phyloP scores from a whole-genome alignment of 176 grass and related monocot genomes.

The Phyllostachys edulis region DNA sequence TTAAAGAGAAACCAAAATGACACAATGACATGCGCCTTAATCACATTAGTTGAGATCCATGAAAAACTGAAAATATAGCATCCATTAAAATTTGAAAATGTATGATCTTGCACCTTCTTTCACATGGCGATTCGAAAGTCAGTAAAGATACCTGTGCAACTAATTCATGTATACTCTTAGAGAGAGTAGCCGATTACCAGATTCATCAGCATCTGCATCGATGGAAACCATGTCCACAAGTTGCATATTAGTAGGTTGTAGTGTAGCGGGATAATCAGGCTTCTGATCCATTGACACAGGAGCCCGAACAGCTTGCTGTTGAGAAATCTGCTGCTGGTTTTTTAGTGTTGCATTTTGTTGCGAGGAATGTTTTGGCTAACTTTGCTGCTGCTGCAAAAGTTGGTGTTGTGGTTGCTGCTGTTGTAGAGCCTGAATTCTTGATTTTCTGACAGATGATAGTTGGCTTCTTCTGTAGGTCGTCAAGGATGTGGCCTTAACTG shows the following conservation, averaged over 20 bases:
- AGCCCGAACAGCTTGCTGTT: conserved; percentile 57
- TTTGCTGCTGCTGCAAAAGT: neutral
- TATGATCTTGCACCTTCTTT: conserved; percentile 9
- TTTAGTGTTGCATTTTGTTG: conserved; percentile 40
- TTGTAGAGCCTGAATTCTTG: conserved; percentile 4
- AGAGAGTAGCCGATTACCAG: conserved; percentile 62
- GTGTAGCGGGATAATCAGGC: conserved; percentile 33
- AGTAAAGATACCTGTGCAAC: conserved; percentile 70
- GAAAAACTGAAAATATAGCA: neutral
- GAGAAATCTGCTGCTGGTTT: conserved; percentile 49
- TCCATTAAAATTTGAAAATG: neutral
- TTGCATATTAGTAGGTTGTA: conserved; percentile 28
- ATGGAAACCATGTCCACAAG: conserved; percentile 14
- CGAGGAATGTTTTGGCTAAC: conserved; percentile 31
- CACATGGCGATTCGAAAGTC: neutral
- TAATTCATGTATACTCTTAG: conserved; percentile 87
- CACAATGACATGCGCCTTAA: neutral
- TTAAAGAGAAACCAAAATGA: conserved; percentile 16
- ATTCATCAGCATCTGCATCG: conserved; percentile 51
- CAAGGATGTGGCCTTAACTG: conserved; percentile 69
- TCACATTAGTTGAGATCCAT: neutral
- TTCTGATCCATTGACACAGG: conserved; percentile 50
- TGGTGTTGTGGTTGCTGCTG: conserved; percentile 53
- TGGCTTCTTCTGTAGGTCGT: conserved; percentile 52
- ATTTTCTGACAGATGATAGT: neutral